Conservation (phyloP, 2,329 filamentous ascomycete species). For the Eutypa lata region DNA sequence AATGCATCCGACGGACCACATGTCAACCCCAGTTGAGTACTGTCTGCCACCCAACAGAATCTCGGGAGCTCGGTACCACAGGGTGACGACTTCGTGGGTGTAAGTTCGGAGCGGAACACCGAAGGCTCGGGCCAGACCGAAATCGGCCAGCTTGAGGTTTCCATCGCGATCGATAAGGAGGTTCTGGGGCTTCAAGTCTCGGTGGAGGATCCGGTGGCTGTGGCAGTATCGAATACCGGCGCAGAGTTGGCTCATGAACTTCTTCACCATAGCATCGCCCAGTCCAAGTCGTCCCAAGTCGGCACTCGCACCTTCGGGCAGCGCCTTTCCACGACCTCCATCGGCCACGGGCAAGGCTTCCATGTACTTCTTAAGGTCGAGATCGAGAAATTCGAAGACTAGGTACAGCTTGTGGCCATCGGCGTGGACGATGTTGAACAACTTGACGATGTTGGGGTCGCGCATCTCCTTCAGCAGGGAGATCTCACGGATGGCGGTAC, state of each 20-base stretch:
- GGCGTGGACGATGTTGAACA: slow-evolving; percentile 90
- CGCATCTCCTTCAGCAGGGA: slow-evolving; percentile 93
- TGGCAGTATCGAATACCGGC: slow-evolving; percentile 86
- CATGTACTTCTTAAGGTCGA: slow-evolving; percentile 96
- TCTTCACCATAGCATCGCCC: slow-evolving; percentile 79
- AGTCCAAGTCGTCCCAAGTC: slow-evolving; percentile 67
- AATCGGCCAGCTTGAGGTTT: slow-evolving; percentile 88
- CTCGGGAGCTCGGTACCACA: slow-evolving; percentile 90
- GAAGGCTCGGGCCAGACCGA: slow-evolving; percentile 84
- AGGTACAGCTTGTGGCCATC: slow-evolving; percentile 94
- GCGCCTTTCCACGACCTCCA: slow-evolving; percentile 78
- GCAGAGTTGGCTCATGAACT: slow-evolving; percentile 87
- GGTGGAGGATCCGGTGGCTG: slow-evolving; percentile 80
- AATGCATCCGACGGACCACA: slow-evolving; percentile 94
- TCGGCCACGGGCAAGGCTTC: slow-evolving; percentile 81
- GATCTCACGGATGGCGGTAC: slow-evolving; percentile 91
- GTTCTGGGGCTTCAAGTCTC: slow-evolving; percentile 89
- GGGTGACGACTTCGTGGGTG: slow-evolving; percentile 90
- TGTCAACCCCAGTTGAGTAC: slow-evolving; percentile 91
- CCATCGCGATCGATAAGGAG: slow-evolving; percentile 81
- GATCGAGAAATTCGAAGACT: slow-evolving; percentile 86
- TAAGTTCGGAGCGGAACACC: slow-evolving; percentile 89
- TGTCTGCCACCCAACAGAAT: slow-evolving; percentile 87
- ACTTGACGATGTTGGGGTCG: slow-evolving; percentile 82
- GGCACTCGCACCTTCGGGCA: slow-evolving; percentile 71